These are phyloP conservation scores for Omphalotus olearius DNA, from an alignment of 1,284 basidiomycete genomes.

Conservation along the genomic window DNA sequence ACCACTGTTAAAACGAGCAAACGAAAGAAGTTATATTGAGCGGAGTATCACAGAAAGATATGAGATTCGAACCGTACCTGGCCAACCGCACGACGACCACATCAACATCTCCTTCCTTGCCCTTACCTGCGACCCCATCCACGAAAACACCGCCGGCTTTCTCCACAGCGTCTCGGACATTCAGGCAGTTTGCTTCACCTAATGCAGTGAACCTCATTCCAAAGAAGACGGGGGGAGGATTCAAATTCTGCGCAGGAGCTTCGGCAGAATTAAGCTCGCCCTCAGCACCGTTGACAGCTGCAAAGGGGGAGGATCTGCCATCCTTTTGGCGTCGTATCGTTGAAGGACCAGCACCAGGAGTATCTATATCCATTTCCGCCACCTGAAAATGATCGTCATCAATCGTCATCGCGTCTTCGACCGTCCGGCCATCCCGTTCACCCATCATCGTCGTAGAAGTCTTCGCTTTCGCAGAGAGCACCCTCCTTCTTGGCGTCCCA, in stretches of 20 bases:
- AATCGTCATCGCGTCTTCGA: not conserved
- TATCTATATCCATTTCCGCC: slow-evolving; percentile 9
- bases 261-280: not conserved
- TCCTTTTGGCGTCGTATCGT: not conserved
- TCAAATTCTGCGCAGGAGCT: not conserved
- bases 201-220: slow-evolving; percentile 52
- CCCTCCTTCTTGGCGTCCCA: slow-evolving; percentile 10
- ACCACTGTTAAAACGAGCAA: slow-evolving; percentile 37
- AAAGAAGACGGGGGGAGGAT: slow-evolving; percentile 39
- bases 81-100: slow-evolving; percentile 67
- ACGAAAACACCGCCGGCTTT: slow-evolving; percentile 46
- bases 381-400: not conserved
- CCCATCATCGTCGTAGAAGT: not conserved
- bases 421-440: not conserved
- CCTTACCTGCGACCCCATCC: slow-evolving; percentile 32
- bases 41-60: not conserved
- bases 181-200: slow-evolving; percentile 57
- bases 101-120: slow-evolving; percentile 45
- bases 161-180: slow-evolving; percentile 55
- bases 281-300: not conserved
- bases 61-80: slow-evolving; percentile 40
- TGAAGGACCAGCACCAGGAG: slow-evolving; percentile 13
- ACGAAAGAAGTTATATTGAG: slow-evolving; percentile 1
- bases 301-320: no score
- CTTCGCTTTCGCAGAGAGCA: slow-evolving; percentile 7